phyloP scores from a whole-genome alignment of 139 green algal genomes.

The Tetratostichococcus sp. region DNA sequence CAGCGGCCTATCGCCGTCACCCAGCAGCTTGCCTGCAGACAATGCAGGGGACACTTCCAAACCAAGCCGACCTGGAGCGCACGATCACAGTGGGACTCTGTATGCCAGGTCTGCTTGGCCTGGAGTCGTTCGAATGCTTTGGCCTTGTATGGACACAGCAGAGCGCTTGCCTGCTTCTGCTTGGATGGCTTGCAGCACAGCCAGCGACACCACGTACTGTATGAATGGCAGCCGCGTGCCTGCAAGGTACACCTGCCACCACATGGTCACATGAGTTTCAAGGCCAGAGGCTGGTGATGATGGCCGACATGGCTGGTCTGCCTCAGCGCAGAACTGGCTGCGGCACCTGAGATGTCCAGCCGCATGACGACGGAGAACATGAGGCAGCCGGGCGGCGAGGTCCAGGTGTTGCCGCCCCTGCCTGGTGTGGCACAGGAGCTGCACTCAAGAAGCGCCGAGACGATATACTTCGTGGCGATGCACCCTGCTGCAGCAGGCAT shows the following conservation, averaged over 20 bases:
- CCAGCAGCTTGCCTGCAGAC: slow-evolving; percentile 5
- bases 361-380: slow-evolving; percentile 78
- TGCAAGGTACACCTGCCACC: slow-evolving; percentile 2
- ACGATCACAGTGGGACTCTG: too few relatives aligned
- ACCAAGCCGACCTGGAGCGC: too few relatives aligned
- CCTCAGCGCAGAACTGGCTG: too few relatives aligned
- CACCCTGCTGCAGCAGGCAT: neutral
- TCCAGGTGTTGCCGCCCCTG: slow-evolving; percentile 83
- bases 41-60: too few relatives aligned
- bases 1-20: slow-evolving; percentile 2
- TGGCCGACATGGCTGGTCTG: neutral
- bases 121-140: too few relatives aligned
- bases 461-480: neutral
- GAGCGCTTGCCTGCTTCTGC: slow-evolving; percentile 13
- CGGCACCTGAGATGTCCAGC: slow-evolving; percentile 24
- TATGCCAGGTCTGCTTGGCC: too few relatives aligned
- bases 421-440: slow-evolving; percentile 32
- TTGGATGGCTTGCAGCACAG: slow-evolving; percentile 75
- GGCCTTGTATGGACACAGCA: too few relatives aligned
- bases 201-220: slow-evolving; percentile 90
- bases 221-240: slow-evolving; percentile 79
- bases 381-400: slow-evolving; percentile 82
- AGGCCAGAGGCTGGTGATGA: neutral
- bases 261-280: neutral
- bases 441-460: too few relatives aligned